A percentile compares a stretch with the other conserved stretches of the same genome.
Conservation (phyloP, 1,284 basidiomycete species). For the Cutaneotrichosporon cavernicola region DNA sequence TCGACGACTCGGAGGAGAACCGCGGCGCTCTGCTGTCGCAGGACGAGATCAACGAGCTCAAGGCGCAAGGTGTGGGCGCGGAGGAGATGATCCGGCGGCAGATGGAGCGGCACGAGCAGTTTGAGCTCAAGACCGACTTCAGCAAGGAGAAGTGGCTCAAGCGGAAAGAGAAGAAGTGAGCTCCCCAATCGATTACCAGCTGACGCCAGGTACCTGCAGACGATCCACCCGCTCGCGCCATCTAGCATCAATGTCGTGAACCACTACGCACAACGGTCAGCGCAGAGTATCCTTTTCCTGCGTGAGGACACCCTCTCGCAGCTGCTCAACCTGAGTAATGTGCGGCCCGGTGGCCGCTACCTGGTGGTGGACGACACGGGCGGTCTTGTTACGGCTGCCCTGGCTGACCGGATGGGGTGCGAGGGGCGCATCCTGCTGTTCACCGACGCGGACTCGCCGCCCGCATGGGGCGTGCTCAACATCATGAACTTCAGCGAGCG, state of each 20-base stretch:
- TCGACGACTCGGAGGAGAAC: constrained; percentile 63
- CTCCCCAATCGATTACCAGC: constrained; percentile 6
- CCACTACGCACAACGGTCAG: constrained; percentile 69
- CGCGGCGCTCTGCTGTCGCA: constrained; percentile 65
- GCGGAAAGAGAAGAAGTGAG: constrained; percentile 89
- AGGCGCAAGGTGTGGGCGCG: constrained; percentile 46
- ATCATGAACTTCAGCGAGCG: constrained; percentile 81
- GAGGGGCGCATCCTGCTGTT: constrained; percentile 79
- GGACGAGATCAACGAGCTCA: constrained; percentile 73
- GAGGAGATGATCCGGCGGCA: constrained; percentile 91
- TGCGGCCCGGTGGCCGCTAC: constrained; percentile 81
- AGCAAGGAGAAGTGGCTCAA: constrained; percentile 96
- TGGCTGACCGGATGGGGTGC: constrained; percentile 82
- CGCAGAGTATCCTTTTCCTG: constrained; percentile 76
- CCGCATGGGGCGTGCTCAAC: constrained; percentile 79
- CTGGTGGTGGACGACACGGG: constrained; percentile 90
- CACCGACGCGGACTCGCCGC: constrained; percentile 88
- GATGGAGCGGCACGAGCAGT: constrained; percentile 85
- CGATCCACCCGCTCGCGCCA: constrained; percentile 84
- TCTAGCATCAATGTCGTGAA: constrained; percentile 83
- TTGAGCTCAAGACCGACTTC: constrained; percentile 88
- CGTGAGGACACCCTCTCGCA: constrained; percentile 87
- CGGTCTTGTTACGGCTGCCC: constrained; percentile 79
- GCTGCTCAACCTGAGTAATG: constrained; percentile 76
- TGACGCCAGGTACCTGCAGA: constrained; percentile 73